Base-by-base conservation (phyloP, 75 land plant genomes). In the Cunninghamia lanceolata region DNA sequence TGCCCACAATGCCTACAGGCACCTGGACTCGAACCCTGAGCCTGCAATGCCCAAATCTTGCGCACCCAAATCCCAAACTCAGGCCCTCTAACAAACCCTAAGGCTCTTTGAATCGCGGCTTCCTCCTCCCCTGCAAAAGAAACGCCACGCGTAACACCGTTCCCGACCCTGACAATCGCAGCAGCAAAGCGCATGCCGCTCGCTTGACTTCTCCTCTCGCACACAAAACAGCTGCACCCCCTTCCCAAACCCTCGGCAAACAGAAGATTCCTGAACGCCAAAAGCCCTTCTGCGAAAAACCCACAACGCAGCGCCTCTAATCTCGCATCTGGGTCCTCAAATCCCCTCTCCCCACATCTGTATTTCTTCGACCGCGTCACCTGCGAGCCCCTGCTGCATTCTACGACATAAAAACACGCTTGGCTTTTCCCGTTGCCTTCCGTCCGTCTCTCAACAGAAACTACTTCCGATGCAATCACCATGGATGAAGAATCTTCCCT, bases 131-230 rank as follows among this genome's bases (percentile, higher is more conserved):
- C 82, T 35, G 38, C 28, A 53, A 90, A 90, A 8, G 91, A 90
- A 35, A 90, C 83, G 5, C 88, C 83, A 46, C 90, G 85, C 52
- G 85, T 38, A 47, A 45, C 86, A 14, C 90, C 90, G 45, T 74
- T 83, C 5, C 82, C 83, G 73, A 68, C 36, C 79, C 90, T 81
- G 66, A 85, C 39, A 87, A 90, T 46, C 34, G 85, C 87, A 34
- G 85, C 91, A 3, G 90, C 91, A 85, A 56, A 90, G 14, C 84
- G 84, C 56, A 82, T 77, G 50, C 90, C 90, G 32, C 78, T 83
- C 76, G 43, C 68, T 43, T 76, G 86, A 19, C 85, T 88, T 19
- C 82, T 82, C 86, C 90, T 90, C 84, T 63, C 28, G 59, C 87
- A 85, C 75, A 89, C 85, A 79, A 36, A 89, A 77, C 86, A 30